These are phyloP conservation scores for Sisymbrium altissimum DNA, from an alignment of 345 rosid genomes.

Conservation along the genomic window DNA sequence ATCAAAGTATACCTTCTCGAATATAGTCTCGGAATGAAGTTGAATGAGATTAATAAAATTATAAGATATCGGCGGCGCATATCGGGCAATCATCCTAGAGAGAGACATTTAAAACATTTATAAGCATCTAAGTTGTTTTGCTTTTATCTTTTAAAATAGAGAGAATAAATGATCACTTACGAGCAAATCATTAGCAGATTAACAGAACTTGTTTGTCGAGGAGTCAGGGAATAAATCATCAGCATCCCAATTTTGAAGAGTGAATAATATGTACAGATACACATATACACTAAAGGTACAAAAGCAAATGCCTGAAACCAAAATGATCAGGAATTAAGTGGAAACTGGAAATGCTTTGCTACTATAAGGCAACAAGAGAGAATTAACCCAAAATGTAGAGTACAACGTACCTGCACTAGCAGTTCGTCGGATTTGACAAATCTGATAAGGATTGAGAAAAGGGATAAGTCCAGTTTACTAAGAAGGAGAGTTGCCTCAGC, in stretches of 20 bases:
- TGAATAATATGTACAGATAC: slow-evolving; percentile 94
- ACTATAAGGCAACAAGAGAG: not conserved
- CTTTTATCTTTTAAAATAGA: too few relatives aligned
- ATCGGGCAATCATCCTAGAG: slow-evolving; percentile 97
- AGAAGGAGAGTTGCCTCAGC: slow-evolving; percentile 95
- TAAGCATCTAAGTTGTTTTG: not conserved
- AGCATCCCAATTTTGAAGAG: slow-evolving; percentile 94
- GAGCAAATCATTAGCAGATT: slow-evolving; percentile 99
- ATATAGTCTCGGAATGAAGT: slow-evolving; percentile 62
- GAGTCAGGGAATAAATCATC: slow-evolving; percentile 97
- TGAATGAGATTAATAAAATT: slow-evolving; percentile 93
- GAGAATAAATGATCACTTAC: slow-evolving; percentile 45
- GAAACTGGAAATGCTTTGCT: not conserved
- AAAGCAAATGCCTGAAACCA: slow-evolving; percentile 75
- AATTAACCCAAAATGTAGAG: not conserved
- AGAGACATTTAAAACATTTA: slow-evolving; percentile 13
- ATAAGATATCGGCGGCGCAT: slow-evolving; percentile 95
- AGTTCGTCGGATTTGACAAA: slow-evolving; percentile 69
- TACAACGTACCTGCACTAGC: slow-evolving; percentile 60
- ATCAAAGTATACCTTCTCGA: slow-evolving; percentile 65
- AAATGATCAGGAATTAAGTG: slow-evolving; percentile 2
- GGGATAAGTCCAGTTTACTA: slow-evolving; percentile 77
- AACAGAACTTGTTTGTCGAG: slow-evolving; percentile 94
- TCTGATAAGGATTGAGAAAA: slow-evolving; percentile 84
- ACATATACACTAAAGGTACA: slow-evolving; percentile 97